Evolutionary conservation across 2,329 filamentous ascomycete species (phyloP).

Genomic region (Aureobasidium sp.): DNA sequence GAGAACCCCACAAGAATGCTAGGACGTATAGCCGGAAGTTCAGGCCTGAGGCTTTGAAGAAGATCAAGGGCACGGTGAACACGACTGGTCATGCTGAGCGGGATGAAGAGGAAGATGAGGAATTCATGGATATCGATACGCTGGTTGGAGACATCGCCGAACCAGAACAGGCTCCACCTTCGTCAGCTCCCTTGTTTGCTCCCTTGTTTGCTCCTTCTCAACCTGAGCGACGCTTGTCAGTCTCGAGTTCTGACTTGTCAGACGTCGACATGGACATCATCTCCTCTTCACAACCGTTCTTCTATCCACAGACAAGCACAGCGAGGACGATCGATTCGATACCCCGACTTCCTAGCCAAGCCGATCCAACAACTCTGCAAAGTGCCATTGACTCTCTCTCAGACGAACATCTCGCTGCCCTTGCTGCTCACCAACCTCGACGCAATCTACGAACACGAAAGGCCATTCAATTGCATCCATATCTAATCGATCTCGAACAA

Average conservation of each 20-base stretch:
- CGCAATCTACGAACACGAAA: constrained; percentile 49
- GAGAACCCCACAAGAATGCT: not conserved
- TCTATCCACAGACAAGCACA: not conserved
- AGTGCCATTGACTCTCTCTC: not conserved
- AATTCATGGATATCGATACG: constrained; percentile 11
- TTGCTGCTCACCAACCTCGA: constrained; percentile 21
- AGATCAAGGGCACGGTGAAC: not conserved
- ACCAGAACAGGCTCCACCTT: constrained; percentile 22
- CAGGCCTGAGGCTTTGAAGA: constrained; percentile 1
- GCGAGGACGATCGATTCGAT: constrained; percentile 3
- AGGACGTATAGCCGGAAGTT: constrained; percentile 13
- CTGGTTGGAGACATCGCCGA: not conserved
- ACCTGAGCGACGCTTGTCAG: constrained; percentile 17
- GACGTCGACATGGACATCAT: constrained; percentile 18
- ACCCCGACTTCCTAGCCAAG: not conserved
- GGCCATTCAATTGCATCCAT: constrained; percentile 55
- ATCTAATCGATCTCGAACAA: constrained; percentile 47
- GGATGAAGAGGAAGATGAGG: not conserved
- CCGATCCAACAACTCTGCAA: not conserved
- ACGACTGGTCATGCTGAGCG: not conserved
- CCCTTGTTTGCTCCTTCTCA: constrained; percentile 28
- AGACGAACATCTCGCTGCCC: constrained; percentile 5
- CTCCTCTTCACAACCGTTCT: constrained; percentile 14
- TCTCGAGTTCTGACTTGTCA: constrained; percentile 16
- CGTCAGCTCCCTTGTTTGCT: constrained; percentile 26